Percentiles rank a stretch among this genome's conserved stretches.
phyloP scores from a whole-genome alignment of 1,284 basidiomycete genomes.

The Prillingera fragicola region DNA sequence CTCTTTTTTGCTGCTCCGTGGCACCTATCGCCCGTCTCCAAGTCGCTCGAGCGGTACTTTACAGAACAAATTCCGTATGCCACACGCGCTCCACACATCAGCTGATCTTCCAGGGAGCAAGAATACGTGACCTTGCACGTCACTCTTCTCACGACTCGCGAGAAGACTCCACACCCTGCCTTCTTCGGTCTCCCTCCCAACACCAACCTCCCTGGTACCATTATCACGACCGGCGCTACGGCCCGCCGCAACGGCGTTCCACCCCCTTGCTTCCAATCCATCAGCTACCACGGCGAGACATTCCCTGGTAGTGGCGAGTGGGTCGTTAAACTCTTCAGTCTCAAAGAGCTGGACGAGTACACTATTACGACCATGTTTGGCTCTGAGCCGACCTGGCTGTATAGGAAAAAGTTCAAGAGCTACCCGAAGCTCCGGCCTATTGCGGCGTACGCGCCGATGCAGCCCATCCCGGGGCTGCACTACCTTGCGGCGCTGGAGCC shows the following conservation, averaged over 20 bases:
- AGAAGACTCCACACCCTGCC: constrained; percentile 57
- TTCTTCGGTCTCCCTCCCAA: constrained; percentile 63
- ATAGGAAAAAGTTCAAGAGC: constrained; percentile 63
- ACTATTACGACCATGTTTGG: constrained; percentile 60
- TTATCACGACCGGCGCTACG: constrained; percentile 65
- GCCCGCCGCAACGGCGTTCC: constrained; percentile 49
- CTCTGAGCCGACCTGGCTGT: constrained; percentile 68
- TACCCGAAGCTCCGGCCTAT: constrained; percentile 59
- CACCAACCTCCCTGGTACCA: constrained; percentile 57
- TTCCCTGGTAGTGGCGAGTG: constrained; percentile 53
- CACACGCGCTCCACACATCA: not conserved
- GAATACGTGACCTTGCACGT: constrained; percentile 82
- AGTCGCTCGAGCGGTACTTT: constrained; percentile 13
- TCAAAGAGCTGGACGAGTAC: constrained; percentile 58
- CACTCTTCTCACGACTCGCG: constrained; percentile 75
- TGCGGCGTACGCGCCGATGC: constrained; percentile 64
- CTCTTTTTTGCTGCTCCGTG: constrained; percentile 46
- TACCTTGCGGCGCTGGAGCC: constrained; percentile 87
- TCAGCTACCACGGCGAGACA: constrained; percentile 73
- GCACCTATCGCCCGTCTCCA: constrained; percentile 24
- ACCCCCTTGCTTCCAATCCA: constrained; percentile 76
- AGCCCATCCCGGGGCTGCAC: constrained; percentile 68
- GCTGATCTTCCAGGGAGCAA: constrained; percentile 46
- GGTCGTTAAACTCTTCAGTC: constrained; percentile 83
- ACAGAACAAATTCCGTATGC: constrained; percentile 17